phyloP scores from a whole-genome alignment of 169 alveolate species.

The Plasmodium adleri region DNA sequence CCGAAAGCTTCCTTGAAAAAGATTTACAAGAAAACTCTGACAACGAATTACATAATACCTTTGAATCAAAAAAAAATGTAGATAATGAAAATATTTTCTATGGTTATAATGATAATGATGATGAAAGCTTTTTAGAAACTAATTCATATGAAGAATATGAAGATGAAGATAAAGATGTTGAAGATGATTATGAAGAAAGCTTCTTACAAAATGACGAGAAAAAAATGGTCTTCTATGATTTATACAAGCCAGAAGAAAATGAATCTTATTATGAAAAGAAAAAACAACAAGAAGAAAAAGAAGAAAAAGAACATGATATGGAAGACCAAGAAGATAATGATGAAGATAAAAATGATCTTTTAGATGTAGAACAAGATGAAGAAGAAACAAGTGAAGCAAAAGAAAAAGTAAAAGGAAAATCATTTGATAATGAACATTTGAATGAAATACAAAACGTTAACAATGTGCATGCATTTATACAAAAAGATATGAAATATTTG shows the following conservation, averaged over 20 bases:
- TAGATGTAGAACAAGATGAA: background rate
- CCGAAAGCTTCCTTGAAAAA: constrained; percentile 25
- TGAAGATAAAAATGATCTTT: background rate
- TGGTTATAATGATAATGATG: background rate
- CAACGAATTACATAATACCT: constrained; percentile 9
- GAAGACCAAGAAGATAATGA: background rate
- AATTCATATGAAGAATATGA: constrained; percentile 12
- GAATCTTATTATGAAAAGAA: no score
- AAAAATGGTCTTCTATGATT: no score
- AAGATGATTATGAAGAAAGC: constrained; percentile 6
- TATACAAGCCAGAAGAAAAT: no score
- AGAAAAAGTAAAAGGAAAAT: constrained; percentile 1
- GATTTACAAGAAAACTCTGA: constrained; percentile 1
- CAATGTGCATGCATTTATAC: constrained; percentile 40
- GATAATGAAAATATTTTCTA: constrained; percentile 6
- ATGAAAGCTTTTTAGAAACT: constrained; percentile 30
- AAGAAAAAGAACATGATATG: background rate
- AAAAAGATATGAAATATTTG: constrained; percentile 15
- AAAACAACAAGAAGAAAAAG: no score
- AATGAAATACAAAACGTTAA: constrained; percentile 3
- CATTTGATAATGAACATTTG: constrained; percentile 39
- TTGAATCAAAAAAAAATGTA: background rate
- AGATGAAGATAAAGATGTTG: constrained; percentile 21
- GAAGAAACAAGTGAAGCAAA: background rate
- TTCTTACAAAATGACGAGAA: background rate